Evolutionary conservation across 805 yeast genomes (phyloP).

Genomic region (Lipomyces spencermartinsiae): DNA sequence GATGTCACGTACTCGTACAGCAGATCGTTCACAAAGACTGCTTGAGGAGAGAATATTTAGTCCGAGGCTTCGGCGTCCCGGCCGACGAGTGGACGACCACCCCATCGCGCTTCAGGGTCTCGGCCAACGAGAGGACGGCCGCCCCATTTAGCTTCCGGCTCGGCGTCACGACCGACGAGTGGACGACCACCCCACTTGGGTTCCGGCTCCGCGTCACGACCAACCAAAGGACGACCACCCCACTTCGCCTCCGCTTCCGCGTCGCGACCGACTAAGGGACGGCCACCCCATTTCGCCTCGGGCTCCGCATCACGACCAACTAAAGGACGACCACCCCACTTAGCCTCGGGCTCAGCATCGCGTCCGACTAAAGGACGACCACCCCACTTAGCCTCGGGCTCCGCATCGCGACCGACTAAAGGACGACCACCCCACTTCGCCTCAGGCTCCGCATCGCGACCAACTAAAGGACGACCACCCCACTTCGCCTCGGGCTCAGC

Average conservation of each 20-base stretch:
- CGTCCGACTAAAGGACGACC: slow-evolving; percentile 25
- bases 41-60: background rate
- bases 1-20: background rate
- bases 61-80: slow-evolving; percentile 26
- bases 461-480: slow-evolving; percentile 15
- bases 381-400: slow-evolving; percentile 11
- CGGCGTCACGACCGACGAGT: slow-evolving; percentile 10
- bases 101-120: slow-evolving; percentile 12
- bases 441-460: slow-evolving; percentile 27
- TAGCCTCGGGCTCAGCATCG: slow-evolving; percentile 28
- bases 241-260: slow-evolving; percentile 17
- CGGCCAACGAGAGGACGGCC: slow-evolving; percentile 21
- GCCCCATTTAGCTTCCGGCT: background rate
- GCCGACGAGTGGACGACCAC: slow-evolving; percentile 23
- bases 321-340: slow-evolving; percentile 23
- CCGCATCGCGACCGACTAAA: slow-evolving; percentile 8
- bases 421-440: slow-evolving; percentile 18
- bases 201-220: slow-evolving; percentile 23
- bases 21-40: background rate
- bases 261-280: slow-evolving; percentile 18
- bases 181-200: slow-evolving; percentile 13
- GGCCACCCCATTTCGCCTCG: background rate
- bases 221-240: slow-evolving; percentile 16
- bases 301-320: slow-evolving; percentile 33
- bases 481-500: slow-evolving; percentile 18